Evolutionary conservation across 2,329 filamentous ascomycete species (phyloP).

Genomic region (Rhexocercosporidium sp.): DNA sequence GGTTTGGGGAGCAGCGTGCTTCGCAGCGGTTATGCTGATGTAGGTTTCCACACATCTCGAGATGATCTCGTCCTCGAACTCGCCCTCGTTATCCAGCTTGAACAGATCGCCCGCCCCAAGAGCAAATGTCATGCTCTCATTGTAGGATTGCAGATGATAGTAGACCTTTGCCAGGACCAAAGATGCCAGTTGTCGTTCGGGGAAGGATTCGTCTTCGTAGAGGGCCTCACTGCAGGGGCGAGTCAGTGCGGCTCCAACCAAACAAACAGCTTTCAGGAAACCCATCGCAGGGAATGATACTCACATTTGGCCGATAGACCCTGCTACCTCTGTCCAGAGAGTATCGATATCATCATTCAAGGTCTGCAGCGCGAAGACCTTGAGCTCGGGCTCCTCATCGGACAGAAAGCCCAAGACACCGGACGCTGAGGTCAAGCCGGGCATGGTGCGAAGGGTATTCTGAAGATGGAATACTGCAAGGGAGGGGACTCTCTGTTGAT

Average conservation of each 20-base stretch:
- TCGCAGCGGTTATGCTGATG: slow-evolving; percentile 75
- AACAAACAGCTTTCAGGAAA: not conserved
- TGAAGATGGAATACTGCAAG: not conserved
- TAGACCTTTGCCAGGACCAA: slow-evolving; percentile 97
- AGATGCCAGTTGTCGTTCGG: slow-evolving; percentile 91
- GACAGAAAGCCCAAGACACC: slow-evolving; percentile 94
- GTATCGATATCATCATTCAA: slow-evolving; percentile 97
- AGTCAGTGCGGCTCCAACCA: slow-evolving; percentile 27
- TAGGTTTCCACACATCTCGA: slow-evolving; percentile 98
- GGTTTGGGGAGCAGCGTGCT: slow-evolving; percentile 56
- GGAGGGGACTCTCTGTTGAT: not conserved
- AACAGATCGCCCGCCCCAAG: slow-evolving; percentile 94
- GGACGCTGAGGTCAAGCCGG: slow-evolving; percentile 90
- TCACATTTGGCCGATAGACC: slow-evolving; percentile 91
- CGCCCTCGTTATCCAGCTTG: slow-evolving; percentile 86
- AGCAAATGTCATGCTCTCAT: slow-evolving; percentile 98
- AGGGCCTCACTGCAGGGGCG: slow-evolving; percentile 77
- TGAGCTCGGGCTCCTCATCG: slow-evolving; percentile 92
- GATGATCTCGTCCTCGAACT: slow-evolving; percentile 99
- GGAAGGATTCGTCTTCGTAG: slow-evolving; percentile 95
- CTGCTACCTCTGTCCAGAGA: slow-evolving; percentile 96
- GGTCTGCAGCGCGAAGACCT: slow-evolving; percentile 92
- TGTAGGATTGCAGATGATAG: slow-evolving; percentile 98
- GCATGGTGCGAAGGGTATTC: slow-evolving; percentile 61
- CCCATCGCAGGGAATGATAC: slow-evolving; percentile 39